Conservation (phyloP, 805 yeast genomes). For the Hanseniaspora lachancei region DNA sequence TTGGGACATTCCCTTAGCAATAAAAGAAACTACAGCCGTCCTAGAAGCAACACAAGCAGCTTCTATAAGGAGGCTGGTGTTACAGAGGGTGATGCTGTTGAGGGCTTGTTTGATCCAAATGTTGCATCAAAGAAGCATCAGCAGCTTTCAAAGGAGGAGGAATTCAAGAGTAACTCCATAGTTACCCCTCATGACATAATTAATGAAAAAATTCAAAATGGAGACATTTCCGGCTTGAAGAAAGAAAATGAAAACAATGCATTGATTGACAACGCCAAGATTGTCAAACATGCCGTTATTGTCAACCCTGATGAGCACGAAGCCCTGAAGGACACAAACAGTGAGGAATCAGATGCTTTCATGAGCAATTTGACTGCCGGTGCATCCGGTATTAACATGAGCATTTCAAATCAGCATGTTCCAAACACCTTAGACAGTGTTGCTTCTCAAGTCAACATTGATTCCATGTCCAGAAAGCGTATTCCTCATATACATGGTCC, state of each 20-base stretch:
- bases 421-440: conserved; percentile 18
- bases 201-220: conserved; percentile 3
- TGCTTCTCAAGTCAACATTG: conserved; percentile 43
- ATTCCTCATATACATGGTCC: conserved; percentile 10
- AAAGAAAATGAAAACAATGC: not conserved
- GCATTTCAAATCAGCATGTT: conserved; percentile 17
- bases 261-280: not conserved
- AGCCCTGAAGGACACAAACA: not conserved
- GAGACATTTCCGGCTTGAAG: not conserved
- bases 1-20: not conserved
- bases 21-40: not conserved
- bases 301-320: conserved; percentile 5
- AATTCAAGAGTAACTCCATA: conserved; percentile 5
- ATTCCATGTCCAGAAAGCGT: conserved; percentile 21
- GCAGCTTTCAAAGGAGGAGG: conserved; percentile 4
- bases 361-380: conserved; percentile 29
- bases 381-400: conserved; percentile 16
- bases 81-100: conserved; percentile 3
- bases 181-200: conserved; percentile 3
- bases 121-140: conserved; percentile 6
- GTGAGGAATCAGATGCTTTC: conserved; percentile 23
- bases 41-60: conserved; percentile 1
- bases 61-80: not conserved
- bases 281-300: conserved; percentile 1
- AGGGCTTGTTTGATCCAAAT: conserved; percentile 1